These are phyloP conservation scores for Cladosporium oxysporum DNA, from an alignment of 2,329 filamentous ascomycete genomes.

Conservation along the genomic window DNA sequence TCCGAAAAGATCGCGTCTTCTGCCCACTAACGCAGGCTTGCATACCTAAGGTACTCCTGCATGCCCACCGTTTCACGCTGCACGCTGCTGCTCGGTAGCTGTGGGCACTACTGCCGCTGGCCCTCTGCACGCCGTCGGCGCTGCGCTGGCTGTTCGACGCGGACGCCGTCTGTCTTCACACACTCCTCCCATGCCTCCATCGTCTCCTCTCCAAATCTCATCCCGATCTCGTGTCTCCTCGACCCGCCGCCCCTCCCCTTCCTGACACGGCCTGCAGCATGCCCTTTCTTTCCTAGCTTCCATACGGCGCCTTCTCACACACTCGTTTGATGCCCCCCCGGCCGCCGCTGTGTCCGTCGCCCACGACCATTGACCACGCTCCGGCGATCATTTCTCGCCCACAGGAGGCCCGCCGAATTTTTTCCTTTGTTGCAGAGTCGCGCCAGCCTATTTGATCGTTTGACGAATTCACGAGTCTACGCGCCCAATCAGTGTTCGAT, in stretches of 20 bases:
- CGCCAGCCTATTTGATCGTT: constrained; percentile 11
- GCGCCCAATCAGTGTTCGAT: constrained; percentile 27
- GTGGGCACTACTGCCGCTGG: constrained; percentile 17
- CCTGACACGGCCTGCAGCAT: constrained; percentile 30
- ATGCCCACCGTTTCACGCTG: constrained; percentile 14
- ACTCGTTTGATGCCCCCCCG: constrained; percentile 31
- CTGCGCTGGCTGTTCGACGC: constrained; percentile 6
- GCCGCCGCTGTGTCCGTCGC: neutral
- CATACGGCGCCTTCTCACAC: constrained; percentile 33
- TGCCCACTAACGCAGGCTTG: constrained; percentile 10
- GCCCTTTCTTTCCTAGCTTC: constrained; percentile 32
- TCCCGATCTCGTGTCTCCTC: constrained; percentile 1
- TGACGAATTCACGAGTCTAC: constrained; percentile 32
- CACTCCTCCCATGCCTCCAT: constrained; percentile 5
- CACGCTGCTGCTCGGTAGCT: constrained; percentile 11
- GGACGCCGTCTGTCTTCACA: constrained; percentile 10
- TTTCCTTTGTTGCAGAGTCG: constrained; percentile 33
- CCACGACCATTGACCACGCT: constrained; percentile 4
- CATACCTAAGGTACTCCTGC: constrained; percentile 17
- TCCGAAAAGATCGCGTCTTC: constrained; percentile 17
- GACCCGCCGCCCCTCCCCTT: constrained; percentile 13
- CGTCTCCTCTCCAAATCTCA: neutral
- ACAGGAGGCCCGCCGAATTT: constrained; percentile 23
- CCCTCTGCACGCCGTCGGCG: constrained; percentile 10
- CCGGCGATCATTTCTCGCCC: constrained; percentile 11